Base-by-base conservation (phyloP, 2,329 filamentous ascomycete species). In the Fusarium sp. region DNA sequence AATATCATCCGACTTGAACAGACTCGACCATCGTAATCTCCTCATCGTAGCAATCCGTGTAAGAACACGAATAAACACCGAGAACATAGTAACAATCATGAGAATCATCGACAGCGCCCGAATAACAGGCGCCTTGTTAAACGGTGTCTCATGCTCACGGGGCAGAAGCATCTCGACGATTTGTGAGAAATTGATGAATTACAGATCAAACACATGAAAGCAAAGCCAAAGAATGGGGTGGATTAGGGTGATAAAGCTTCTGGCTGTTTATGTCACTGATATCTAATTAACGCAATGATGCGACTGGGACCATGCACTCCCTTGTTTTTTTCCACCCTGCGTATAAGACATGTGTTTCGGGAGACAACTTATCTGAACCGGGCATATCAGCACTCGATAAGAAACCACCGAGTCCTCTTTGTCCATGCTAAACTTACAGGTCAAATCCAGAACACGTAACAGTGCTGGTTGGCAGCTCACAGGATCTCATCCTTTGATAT, bases 81-180 rank as follows among this genome's bases (percentile, higher is more conserved):
- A 68, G 1, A 68, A 68, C 25, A 68, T 32, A 0, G 56, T 54
- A 0, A 68, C 56, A 4, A 68, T 28, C 64, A 68, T 68, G 9
- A 68, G 21, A 25, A 68, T 68, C 64, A 68, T 54, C 1, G 65
- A 68, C 10, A 68, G 25, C 16, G 65, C 64, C 47, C 65, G 35
- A 9, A 68, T 54, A 3, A 68, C 25, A 7, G 64, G 64, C n/a
- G 65, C 53, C 7, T 68, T 68, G 13, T 68, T 68, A 19, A 68
- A 68, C 6, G 47, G 64, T 10, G 64, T 63, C 47, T 68, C 64
- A 68, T 68, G 65, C 42, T 68, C 65, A n/a, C 65, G 64, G 5
- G 56, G n/a, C 1, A 33, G 44, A n/a, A 63, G 40, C 64, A 68
- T 68, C 42, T 68, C 43, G 60, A 63, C 19, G 19, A 47, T 13